phyloP scores from a whole-genome alignment of 768 basidiomycete genomes.

The Exsudoporus frostii region DNA sequence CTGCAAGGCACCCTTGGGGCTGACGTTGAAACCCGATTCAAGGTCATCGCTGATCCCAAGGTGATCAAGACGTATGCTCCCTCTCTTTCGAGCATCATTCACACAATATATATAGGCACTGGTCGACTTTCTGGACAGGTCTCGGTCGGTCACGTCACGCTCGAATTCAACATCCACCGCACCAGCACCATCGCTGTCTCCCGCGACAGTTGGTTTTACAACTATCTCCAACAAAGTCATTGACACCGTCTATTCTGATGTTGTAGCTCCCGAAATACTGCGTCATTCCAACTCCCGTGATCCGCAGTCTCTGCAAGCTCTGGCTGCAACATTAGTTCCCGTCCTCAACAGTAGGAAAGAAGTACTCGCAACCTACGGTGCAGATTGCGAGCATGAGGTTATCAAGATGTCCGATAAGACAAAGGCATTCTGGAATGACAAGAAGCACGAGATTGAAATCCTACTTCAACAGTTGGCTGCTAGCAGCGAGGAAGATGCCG shows the following conservation, averaged over 20 bases:
- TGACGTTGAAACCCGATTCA: conserved; percentile 76
- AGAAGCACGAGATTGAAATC: conserved; percentile 42
- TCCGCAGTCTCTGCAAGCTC: conserved; percentile 44
- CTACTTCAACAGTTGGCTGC: conserved; percentile 49
- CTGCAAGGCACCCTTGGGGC: conserved; percentile 65
- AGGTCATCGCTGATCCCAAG: conserved; percentile 73
- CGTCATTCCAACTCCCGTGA: conserved; percentile 58
- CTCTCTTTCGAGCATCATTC: neutral
- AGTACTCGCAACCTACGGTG: conserved; percentile 48
- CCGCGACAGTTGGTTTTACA: conserved; percentile 75
- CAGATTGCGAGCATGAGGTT: conserved; percentile 46
- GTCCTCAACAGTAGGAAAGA: conserved; percentile 46
- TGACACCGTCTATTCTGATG: conserved; percentile 59
- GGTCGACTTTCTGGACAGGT: conserved; percentile 79
- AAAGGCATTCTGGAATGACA: conserved; percentile 58
- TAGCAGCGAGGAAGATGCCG: conserved; percentile 39
- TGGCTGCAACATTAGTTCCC: conserved; percentile 43
- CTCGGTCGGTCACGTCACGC: conserved; percentile 63
- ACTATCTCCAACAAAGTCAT: conserved; percentile 29
- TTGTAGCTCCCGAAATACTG: conserved; percentile 61
- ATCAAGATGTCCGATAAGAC: conserved; percentile 61
- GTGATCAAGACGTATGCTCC: conserved; percentile 25
- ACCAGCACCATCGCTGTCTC: conserved; percentile 73
- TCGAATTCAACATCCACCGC: conserved; percentile 68
- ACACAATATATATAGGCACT: conserved; percentile 48